Conservation (phyloP, 2,329 filamentous ascomycete genomes). For the Cladophialophora bantiana region DNA sequence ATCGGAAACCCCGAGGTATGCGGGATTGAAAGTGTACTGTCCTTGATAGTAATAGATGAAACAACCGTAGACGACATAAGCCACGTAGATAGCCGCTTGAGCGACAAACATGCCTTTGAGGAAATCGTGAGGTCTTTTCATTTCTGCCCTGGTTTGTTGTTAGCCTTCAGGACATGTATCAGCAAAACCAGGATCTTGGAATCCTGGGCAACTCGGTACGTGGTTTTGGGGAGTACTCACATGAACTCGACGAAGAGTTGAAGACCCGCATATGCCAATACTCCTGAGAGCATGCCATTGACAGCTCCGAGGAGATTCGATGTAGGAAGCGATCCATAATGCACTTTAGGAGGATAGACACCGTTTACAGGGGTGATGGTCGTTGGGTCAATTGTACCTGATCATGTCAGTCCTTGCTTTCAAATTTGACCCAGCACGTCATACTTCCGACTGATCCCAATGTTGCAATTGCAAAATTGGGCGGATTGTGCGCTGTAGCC, state of each 20-base stretch:
- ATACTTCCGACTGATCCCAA: slow-evolving; percentile 12
- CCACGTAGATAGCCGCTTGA: slow-evolving; percentile 1
- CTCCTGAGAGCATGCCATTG: slow-evolving; percentile 9
- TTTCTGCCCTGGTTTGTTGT: slow-evolving; percentile 4
- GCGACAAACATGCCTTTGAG: slow-evolving; percentile 7
- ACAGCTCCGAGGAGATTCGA: background rate
- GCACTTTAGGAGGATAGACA: background rate
- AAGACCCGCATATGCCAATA: slow-evolving; percentile 5
- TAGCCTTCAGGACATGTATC: background rate
- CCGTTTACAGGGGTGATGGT: slow-evolving; percentile 4
- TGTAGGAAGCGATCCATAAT: slow-evolving; percentile 4
- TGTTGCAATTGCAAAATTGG: slow-evolving; percentile 3
- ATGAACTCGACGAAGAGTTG: slow-evolving; percentile 12
- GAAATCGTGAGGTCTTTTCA: slow-evolving; percentile 12
- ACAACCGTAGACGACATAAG: slow-evolving; percentile 6
- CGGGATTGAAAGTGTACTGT: slow-evolving; percentile 9
- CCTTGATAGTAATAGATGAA: slow-evolving; percentile 11
- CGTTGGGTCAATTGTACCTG: slow-evolving; percentile 4
- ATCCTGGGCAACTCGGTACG: background rate
- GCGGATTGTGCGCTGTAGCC: background rate
- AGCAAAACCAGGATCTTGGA: too few species aligned
- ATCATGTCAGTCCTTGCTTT: background rate
- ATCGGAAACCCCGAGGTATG: background rate
- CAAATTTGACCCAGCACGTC: background rate
- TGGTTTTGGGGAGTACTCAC: background rate